These are phyloP conservation scores for Stevia rebaudiana DNA, from an alignment of 140 eudicot species.

Conservation along the genomic window DNA sequence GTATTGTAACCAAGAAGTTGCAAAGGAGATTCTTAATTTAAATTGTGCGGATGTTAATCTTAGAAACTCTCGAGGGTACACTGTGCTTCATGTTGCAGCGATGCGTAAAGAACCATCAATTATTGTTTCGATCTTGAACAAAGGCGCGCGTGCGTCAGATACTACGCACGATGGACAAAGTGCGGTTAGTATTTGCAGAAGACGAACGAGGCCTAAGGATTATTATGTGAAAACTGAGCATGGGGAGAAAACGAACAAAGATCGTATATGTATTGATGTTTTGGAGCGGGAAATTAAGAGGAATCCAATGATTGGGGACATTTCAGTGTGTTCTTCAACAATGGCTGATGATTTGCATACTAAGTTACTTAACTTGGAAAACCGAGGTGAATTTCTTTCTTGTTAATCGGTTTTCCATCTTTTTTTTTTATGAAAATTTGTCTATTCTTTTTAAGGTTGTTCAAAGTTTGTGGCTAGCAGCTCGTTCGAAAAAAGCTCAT, in stretches of 20 bases:
- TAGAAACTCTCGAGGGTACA: conserved; percentile 41
- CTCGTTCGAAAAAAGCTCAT: too few species aligned
- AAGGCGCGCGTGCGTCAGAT: conserved; percentile 46
- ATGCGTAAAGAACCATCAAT: conserved; percentile 63
- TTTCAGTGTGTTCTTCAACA: conserved; percentile 25
- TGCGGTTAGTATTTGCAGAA: conserved; percentile 53
- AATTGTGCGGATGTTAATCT: conserved; percentile 48
- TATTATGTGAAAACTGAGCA: conserved; percentile 41
- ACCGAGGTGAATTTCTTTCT: conserved; percentile 40
- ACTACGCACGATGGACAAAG: conserved; percentile 52
- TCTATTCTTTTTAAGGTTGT: neutral
- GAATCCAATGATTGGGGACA: conserved; percentile 40
- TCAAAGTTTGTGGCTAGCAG: too few species aligned
- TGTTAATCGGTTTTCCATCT: neutral
- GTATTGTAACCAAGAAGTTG: conserved; percentile 52
- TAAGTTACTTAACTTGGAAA: conserved; percentile 53
- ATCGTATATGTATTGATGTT: conserved; percentile 55
- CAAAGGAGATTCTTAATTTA: conserved; percentile 46
- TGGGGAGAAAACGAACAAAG: conserved; percentile 48
- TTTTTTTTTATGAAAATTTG: neutral
- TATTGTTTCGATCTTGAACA: conserved; percentile 43
- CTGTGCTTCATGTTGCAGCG: conserved; percentile 74
- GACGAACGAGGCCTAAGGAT: conserved; percentile 60
- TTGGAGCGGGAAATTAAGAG: conserved; percentile 60
- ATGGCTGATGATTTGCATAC: conserved; percentile 47